Conservation (phyloP, 78 protist species). For the Goniomonas avonlea region DNA sequence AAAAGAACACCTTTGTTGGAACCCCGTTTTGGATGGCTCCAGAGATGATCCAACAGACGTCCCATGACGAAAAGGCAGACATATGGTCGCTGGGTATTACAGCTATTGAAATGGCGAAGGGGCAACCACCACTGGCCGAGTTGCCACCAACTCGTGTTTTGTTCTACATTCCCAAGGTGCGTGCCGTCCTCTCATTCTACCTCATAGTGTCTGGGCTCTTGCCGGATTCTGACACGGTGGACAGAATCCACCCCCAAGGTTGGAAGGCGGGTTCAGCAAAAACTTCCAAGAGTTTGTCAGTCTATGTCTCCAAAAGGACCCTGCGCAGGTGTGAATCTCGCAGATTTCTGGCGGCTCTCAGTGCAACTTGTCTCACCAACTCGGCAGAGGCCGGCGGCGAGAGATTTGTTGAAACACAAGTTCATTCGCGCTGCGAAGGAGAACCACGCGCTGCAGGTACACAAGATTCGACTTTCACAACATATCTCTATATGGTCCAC, state of each 20-base stretch:
- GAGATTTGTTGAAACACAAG: conserved; percentile 77
- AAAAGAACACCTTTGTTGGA: conserved; percentile 46
- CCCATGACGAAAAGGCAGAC: conserved; percentile 78
- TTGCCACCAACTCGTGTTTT: conserved; percentile 85
- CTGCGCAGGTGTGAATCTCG: conserved; percentile 7
- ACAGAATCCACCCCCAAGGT: conserved; percentile 80
- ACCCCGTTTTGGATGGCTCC: conserved; percentile 93
- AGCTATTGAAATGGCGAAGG: conserved; percentile 91
- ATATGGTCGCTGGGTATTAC: conserved; percentile 98
- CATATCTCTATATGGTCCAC: too few relatives aligned
- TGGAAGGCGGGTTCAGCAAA: conserved; percentile 57
- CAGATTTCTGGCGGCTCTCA: background rate
- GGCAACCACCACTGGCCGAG: conserved; percentile 88
- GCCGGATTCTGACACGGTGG: background rate
- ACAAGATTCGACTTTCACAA: too few relatives aligned
- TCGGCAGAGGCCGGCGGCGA: conserved; percentile 70
- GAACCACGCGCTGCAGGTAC: conserved; percentile 48
- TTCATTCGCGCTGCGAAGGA: too few relatives aligned
- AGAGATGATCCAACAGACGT: conserved; percentile 83
- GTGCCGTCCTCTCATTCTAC: too few relatives aligned
- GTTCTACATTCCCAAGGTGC: conserved; percentile 84
- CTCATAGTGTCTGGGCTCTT: background rate
- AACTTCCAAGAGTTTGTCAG: conserved; percentile 75
- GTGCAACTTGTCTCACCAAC: background rate
- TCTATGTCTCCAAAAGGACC: conserved; percentile 80